These are phyloP conservation scores for Pugionium dolabratum DNA, from an alignment of 345 rosid species.

Conservation along the genomic window DNA sequence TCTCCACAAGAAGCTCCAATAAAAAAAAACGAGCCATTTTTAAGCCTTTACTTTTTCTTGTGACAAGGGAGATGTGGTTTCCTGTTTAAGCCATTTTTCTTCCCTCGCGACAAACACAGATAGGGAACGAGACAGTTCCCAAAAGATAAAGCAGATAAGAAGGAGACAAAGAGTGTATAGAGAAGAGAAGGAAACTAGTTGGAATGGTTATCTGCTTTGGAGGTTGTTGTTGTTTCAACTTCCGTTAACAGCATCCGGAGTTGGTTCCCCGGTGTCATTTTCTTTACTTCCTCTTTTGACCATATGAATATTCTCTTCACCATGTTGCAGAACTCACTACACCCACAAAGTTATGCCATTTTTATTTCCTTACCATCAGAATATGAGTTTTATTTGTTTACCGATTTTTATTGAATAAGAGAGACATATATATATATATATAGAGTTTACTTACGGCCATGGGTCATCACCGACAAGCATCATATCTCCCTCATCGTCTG, in stretches of 20 bases:
- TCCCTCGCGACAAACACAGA: constrained; percentile 13
- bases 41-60: constrained; percentile 10
- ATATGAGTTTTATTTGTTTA: constrained; percentile 9
- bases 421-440: neutral
- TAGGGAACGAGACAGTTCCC: constrained; percentile 16
- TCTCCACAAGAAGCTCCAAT: constrained; percentile 27
- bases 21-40: constrained; percentile 34
- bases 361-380: neutral
- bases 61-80: constrained; percentile 5
- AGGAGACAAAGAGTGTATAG: neutral
- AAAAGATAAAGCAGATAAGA: constrained; percentile 7
- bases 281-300: constrained; percentile 81
- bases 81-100: constrained; percentile 3
- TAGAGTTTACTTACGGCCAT: constrained; percentile 69
- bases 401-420: constrained; percentile 2
- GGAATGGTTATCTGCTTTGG: constrained; percentile 26
- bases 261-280: constrained; percentile 57
- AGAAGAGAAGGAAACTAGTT: constrained; percentile 13
- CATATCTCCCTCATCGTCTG: constrained; percentile 92
- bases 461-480: constrained; percentile 98
- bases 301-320: constrained; percentile 79
- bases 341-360: neutral
- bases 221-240: constrained; percentile 52
- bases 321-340: constrained; percentile 94
- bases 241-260: constrained; percentile 52